Evolutionary conservation across 768 basidiomycete species (phyloP).

Genomic region (Kwoniella dendrophila): DNA sequence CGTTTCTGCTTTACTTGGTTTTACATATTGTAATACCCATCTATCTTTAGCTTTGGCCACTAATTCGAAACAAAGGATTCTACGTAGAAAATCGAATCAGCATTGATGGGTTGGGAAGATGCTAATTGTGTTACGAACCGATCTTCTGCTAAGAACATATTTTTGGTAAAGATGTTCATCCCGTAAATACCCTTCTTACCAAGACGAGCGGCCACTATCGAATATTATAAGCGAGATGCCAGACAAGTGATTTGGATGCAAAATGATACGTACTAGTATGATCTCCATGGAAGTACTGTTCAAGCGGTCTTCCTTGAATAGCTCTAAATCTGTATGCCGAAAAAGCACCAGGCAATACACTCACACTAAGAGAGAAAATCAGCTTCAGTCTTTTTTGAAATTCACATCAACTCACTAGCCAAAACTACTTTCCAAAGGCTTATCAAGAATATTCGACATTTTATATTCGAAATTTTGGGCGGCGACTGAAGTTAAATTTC

Average conservation of each 20-base stretch:
- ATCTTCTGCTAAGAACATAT: conserved; percentile 85
- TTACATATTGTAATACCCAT: conserved; percentile 55
- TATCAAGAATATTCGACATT: conserved; percentile 53
- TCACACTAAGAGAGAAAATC: conserved; percentile 22
- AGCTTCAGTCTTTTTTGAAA: background rate
- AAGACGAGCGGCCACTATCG: conserved; percentile 75
- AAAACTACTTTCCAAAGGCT: conserved; percentile 50
- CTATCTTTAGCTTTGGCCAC: conserved; percentile 45
- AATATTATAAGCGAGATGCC: background rate
- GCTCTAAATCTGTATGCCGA: conserved; percentile 51
- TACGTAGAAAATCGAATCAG: background rate
- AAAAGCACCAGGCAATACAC: conserved; percentile 52
- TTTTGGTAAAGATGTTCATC: conserved; percentile 76
- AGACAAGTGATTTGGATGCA: background rate
- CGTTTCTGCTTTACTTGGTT: conserved; percentile 52
- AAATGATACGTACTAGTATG: conserved; percentile 41
- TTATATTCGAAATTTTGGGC: conserved; percentile 54
- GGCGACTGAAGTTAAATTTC: conserved; percentile 23
- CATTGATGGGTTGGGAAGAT: background rate
- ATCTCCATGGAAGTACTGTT: conserved; percentile 51
- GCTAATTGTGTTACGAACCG: conserved; percentile 2
- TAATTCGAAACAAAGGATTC: conserved; percentile 33
- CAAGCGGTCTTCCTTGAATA: conserved; percentile 47
- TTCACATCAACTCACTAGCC: conserved; percentile 27
- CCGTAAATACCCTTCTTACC: conserved; percentile 92